phyloP scores from a whole-genome alignment of 1,139 yeast species.

The Sporopachydermia cereana region DNA sequence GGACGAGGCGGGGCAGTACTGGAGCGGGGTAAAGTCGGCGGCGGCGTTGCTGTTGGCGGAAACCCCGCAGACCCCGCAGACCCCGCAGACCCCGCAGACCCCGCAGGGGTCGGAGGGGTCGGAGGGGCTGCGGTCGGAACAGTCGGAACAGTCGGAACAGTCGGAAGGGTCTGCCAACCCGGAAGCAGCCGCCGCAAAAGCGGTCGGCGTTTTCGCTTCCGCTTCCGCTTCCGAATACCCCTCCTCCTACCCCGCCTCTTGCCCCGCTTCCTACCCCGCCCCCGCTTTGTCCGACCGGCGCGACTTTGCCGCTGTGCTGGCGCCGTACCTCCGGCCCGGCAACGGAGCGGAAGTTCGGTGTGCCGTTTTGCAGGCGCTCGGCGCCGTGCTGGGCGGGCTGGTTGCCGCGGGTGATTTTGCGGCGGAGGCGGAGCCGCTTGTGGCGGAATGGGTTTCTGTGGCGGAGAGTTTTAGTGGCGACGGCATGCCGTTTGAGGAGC shows the following conservation, averaged over 20 bases:
- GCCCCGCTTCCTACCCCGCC: no score
- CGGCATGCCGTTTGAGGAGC: constrained; percentile 31
- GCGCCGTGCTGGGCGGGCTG: constrained; percentile 27
- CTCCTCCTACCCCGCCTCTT: no score
- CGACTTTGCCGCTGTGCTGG: constrained; percentile 18
- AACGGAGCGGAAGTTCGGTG: constrained; percentile 36
- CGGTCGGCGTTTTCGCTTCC: constrained; percentile 6
- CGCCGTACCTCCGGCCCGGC: constrained; percentile 17
- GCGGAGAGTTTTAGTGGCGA: constrained; percentile 29
- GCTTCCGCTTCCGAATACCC: constrained; percentile 8
- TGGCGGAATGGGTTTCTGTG: constrained; percentile 23
- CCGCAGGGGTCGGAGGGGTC: background rate
- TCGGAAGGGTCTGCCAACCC: constrained; percentile 6
- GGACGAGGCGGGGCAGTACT: background rate
- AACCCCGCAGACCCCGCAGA: no score
- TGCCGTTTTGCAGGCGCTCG: constrained; percentile 38
- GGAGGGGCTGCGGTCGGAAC: background rate
- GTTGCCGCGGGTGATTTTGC: constrained; percentile 9
- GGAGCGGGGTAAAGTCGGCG: background rate
- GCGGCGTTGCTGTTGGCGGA: constrained; percentile 8
- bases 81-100: background rate
- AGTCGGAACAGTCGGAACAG: background rate
- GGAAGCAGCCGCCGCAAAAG: constrained; percentile 5
- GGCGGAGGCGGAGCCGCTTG: constrained; percentile 7
- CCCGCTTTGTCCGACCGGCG: constrained; percentile 9